Conservation (phyloP, 495 filamentous ascomycete genomes). For the Penicillium angulare region DNA sequence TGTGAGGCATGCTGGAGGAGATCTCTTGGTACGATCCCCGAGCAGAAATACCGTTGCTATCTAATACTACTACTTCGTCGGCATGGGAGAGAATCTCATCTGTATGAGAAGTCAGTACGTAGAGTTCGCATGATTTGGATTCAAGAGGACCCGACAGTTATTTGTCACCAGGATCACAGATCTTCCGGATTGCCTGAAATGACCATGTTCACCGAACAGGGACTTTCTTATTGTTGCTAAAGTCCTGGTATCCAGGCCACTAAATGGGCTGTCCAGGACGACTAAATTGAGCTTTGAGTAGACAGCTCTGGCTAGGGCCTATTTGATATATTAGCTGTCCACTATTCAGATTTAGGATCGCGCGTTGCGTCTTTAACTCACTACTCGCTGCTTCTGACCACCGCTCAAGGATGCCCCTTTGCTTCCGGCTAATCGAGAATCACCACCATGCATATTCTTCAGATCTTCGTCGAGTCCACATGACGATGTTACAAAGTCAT, state of each 20-base stretch:
- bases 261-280: conserved; percentile 36
- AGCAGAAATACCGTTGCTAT: neutral
- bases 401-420: conserved; percentile 79
- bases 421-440: conserved; percentile 75
- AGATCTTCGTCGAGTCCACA: conserved; percentile 31
- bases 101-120: neutral
- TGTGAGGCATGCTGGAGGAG: too few species aligned
- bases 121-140: neutral
- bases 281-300: conserved; percentile 23
- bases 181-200: neutral
- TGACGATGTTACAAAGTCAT: conserved; percentile 25
- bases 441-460: conserved; percentile 48
- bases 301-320: conserved; percentile 22
- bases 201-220: neutral
- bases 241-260: conserved; percentile 11
- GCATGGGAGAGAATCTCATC: neutral
- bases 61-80: conserved; percentile 4
- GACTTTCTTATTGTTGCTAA: neutral
- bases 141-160: neutral
- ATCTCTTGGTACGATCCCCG: conserved; percentile 3
- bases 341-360: too few species aligned
- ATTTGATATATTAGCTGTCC: too few species aligned
- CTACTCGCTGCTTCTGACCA: conserved; percentile 70
- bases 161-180: neutral
- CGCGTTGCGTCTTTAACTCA: too few species aligned